Conservation (phyloP, 257 asterid genomes). For the Striga asiatica region DNA sequence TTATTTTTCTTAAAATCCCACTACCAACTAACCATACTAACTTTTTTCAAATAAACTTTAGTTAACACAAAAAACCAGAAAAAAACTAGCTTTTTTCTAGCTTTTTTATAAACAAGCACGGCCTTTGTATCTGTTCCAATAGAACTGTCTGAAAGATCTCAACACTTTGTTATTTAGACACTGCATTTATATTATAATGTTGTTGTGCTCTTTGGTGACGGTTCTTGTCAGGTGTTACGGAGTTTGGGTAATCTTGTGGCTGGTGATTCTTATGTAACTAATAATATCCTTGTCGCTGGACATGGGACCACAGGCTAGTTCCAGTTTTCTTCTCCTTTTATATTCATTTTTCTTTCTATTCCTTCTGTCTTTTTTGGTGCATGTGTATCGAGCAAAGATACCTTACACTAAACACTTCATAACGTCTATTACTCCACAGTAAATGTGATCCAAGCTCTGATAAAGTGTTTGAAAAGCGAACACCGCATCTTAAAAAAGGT, state of each 20-base stretch:
- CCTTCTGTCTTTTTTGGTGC: background rate
- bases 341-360: background rate
- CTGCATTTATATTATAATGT: background rate
- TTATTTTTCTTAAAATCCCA: no score
- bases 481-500: conserved; percentile 88
- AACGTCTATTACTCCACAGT: conserved; percentile 28
- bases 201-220: background rate
- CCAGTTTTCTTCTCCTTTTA: background rate
- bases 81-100: no score
- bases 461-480: conserved; percentile 69
- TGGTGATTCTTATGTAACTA: conserved; percentile 51
- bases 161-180: no score
- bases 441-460: conserved; percentile 50
- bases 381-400: background rate
- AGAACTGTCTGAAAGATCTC: no score
- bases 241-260: conserved; percentile 95
- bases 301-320: conserved; percentile 64
- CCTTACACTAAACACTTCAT: background rate
- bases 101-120: no score
- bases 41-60: no score
- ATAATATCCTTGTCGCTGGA: conserved; percentile 48
- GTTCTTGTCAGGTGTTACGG: conserved; percentile 53
- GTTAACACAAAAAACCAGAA: no score
- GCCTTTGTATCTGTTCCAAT: no score
- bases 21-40: no score